A percentile compares a stretch with the other conserved stretches of the same genome.
Evolutionary conservation across 2,329 filamentous ascomycete genomes (phyloP).

Genomic region (Diatrype stigma): DNA sequence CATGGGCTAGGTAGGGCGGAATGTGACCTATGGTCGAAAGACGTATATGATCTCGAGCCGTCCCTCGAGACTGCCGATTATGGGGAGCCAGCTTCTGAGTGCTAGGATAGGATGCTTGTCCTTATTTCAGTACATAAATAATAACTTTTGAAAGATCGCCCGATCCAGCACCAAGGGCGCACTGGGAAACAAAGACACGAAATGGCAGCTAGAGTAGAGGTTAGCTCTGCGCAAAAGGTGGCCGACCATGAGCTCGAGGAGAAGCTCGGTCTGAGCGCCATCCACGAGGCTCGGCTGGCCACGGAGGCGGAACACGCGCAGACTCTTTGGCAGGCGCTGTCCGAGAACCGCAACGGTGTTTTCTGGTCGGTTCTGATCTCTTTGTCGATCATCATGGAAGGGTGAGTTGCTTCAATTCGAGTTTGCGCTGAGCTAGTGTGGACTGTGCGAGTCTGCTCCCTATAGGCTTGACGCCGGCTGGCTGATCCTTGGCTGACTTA

Average conservation of each 20-base stretch:
- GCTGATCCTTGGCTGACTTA: neutral
- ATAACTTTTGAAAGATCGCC: neutral
- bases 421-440: too few relatives aligned
- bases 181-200: neutral
- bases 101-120: neutral
- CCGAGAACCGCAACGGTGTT: constrained; percentile 24
- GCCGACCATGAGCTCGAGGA: constrained; percentile 26
- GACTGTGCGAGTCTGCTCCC: neutral
- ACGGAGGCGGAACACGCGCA: constrained; percentile 28
- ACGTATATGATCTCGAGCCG: neutral
- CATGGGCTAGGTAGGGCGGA: neutral
- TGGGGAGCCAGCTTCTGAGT: too few relatives aligned
- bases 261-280: constrained; percentile 22
- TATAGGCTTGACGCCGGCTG: neutral
- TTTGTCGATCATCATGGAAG: constrained; percentile 30
- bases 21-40: neutral
- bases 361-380: constrained; percentile 29
- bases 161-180: neutral
- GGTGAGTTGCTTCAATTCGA: constrained; percentile 13
- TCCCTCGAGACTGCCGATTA: neutral
- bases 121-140: neutral
- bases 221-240: constrained; percentile 21
- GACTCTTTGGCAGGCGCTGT: constrained; percentile 22
- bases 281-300: constrained; percentile 25
- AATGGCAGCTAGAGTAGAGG: constrained; percentile 17